Evolutionary conservation across 345 rosid species (phyloP).

Genomic region (Pseudoturritis turrita): DNA sequence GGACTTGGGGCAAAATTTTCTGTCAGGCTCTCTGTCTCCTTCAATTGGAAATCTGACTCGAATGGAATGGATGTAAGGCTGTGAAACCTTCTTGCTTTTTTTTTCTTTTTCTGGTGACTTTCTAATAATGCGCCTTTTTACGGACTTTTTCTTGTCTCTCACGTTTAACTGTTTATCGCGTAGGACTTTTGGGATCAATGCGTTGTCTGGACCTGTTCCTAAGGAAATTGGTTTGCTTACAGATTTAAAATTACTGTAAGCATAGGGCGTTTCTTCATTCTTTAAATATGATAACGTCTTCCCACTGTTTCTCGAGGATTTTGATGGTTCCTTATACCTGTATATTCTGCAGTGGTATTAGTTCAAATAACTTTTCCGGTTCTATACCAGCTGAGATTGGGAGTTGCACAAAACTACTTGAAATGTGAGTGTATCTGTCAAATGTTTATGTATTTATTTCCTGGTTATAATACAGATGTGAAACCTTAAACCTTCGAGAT

Average conservation of each 20-base stretch:
- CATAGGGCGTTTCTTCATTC: neutral
- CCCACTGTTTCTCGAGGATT: neutral
- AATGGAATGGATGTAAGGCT: constrained; percentile 59
- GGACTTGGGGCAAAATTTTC: constrained; percentile 27
- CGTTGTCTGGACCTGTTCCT: constrained; percentile 63
- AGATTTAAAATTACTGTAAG: constrained; percentile 50
- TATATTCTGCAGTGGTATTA: constrained; percentile 34
- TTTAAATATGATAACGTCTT: neutral
- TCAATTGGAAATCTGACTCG: constrained; percentile 28
- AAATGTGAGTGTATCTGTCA: constrained; percentile 47
- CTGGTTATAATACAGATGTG: neutral
- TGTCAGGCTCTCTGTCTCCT: constrained; percentile 30
- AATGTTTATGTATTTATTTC: neutral
- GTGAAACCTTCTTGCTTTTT: neutral
- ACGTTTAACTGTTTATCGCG: no score
- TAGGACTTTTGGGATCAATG: constrained; percentile 54
- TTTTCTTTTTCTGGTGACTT: neutral
- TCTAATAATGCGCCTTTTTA: neutral
- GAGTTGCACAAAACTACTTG: constrained; percentile 36
- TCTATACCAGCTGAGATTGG: constrained; percentile 64
- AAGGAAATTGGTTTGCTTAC: constrained; percentile 61
- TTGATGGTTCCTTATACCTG: neutral
- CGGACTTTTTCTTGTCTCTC: neutral
- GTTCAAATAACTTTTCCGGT: constrained; percentile 65
- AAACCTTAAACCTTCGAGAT: neutral